Evolutionary conservation across 768 basidiomycete species (phyloP).

Genomic region (Suillus lakei): DNA sequence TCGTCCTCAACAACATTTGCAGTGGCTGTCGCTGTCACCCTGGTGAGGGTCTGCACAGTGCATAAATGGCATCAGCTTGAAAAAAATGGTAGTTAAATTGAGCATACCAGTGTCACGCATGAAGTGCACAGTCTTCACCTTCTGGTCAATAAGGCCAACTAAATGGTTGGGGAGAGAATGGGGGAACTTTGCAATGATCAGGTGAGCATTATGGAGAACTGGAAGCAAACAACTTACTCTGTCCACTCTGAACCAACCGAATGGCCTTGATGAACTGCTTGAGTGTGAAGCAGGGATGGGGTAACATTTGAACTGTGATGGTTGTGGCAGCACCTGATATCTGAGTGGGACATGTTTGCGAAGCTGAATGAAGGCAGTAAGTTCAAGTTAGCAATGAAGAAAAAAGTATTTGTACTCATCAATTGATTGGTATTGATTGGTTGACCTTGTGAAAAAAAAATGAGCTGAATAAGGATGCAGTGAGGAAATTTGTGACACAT

Average conservation of each 20-base stretch:
- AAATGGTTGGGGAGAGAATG: neutral
- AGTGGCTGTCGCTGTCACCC: neutral
- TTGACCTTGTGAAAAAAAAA: too few relatives aligned
- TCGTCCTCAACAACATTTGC: neutral
- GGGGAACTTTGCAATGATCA: neutral
- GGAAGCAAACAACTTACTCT: neutral
- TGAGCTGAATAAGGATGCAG: too few relatives aligned
- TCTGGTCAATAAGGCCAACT: neutral
- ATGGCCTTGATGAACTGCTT: neutral
- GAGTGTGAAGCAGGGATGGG: neutral
- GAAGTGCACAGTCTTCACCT: neutral
- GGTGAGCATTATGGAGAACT: neutral
- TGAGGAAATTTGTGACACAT: too few relatives aligned
- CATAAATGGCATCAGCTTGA: neutral
- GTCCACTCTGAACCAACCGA: neutral
- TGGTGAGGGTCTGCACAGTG: too few relatives aligned
- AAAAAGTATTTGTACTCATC: neutral
- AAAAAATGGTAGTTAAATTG: neutral
- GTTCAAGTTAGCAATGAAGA: neutral
- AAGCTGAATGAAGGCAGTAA: neutral
- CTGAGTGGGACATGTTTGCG: neutral
- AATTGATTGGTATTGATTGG: too few relatives aligned
- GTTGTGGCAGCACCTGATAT: neutral
- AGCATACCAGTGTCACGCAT: neutral
- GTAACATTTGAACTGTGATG: neutral